Evolutionary conservation across 148 eudicot species (phyloP).

Genomic region (Polygonum aviculare): DNA sequence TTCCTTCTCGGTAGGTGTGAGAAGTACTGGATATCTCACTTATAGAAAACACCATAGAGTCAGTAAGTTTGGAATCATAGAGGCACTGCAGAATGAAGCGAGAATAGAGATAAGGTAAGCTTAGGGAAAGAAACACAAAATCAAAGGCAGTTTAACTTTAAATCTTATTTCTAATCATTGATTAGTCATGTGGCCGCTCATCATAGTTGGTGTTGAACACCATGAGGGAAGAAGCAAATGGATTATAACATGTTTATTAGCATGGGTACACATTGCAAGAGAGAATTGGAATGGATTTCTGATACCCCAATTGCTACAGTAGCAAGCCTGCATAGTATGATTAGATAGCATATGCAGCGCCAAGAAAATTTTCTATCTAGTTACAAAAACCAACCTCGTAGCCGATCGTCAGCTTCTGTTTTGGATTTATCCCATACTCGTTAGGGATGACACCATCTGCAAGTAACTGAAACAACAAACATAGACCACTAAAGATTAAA

Average conservation of each 20-base stretch:
- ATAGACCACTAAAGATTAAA: conserved; percentile 8
- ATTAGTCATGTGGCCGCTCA: not conserved
- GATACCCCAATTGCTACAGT: not conserved
- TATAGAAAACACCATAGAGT: conserved; percentile 22
- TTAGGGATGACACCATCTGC: conserved; percentile 98
- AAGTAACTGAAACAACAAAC: conserved; percentile 53
- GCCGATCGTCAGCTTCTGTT: conserved; percentile 83
- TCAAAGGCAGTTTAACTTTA: not conserved
- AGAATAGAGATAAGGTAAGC: no score
- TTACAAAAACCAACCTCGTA: conserved; percentile 53
- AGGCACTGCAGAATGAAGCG: no score
- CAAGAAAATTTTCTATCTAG: not conserved
- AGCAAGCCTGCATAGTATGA: not conserved
- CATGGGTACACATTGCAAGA: not conserved
- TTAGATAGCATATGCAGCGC: not conserved
- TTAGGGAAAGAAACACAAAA: not conserved
- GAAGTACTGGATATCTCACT: conserved; percentile 99
- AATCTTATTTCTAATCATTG: not conserved
- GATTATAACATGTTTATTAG: not conserved
- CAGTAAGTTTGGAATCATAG: not conserved
- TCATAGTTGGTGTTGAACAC: not conserved
- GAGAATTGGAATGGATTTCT: not conserved
- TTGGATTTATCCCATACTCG: conserved; percentile 95
- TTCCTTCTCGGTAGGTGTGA: conserved; percentile 90
- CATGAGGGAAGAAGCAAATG: not conserved